Base-by-base conservation (phyloP, 2,329 filamentous ascomycete genomes). In the Sclerotinia glacialis region DNA sequence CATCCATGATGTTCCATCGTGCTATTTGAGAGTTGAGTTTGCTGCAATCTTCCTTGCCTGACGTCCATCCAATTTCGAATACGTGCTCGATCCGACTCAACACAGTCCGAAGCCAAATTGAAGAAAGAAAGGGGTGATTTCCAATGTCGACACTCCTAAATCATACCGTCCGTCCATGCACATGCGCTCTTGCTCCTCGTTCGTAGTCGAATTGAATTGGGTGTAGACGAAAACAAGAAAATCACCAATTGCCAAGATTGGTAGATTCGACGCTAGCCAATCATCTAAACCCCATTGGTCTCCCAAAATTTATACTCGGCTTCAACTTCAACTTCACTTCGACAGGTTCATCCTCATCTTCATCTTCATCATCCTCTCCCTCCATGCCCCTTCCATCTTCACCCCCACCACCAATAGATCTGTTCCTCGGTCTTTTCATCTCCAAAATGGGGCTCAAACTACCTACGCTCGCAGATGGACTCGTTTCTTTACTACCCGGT, bases 231-330 rank as follows among this genome's bases (percentile, higher is more conserved):
- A 26, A 60, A 54, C 4, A 53, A 31, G 34, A 40, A 40, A 47
- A 60, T 5, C 3, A 14, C 46, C 18, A 21, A 26, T 12, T 37
- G 58, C n/a, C n/a, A 23, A 18, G 12, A 40, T 40, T 40, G 37
- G 12, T 40, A 40, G 37, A 49, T n/a, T 14, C 5, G n/a, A 49
- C 12, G 44, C 37, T 37, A 26, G 16, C 52, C 31, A 49, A 60
- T 60, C 58, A 60, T 65, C 37, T 49, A 26, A 53, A 52, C 3
- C 73, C 73, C 52, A 74, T 66, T 18, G 73, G 73, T 53, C 50
- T 69, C 18, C 73, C 73, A 67, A 74, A 74, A 65, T 74, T 74
- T 46, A 68, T 53, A 60, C 67, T 73, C 6, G 69, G 65, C 59
- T 73, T 74, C 42, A 74, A n/a, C 54, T 69, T 69, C n/a, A 74